Base-by-base conservation (phyloP, 2,329 filamentous ascomycete genomes). In the Chalaropsis thielavioides region DNA sequence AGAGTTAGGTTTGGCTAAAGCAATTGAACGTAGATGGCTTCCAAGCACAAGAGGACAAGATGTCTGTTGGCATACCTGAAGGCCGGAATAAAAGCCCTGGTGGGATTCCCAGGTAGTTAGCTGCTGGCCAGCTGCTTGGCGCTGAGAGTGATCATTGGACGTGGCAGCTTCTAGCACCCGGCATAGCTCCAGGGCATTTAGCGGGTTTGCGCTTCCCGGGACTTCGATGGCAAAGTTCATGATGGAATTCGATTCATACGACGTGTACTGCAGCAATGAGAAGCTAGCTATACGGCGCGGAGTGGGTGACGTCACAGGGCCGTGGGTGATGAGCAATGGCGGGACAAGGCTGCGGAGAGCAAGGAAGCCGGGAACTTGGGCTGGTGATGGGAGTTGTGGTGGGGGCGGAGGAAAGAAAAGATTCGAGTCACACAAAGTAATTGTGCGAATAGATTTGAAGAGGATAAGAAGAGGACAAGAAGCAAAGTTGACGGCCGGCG, bases 181-280 rank as follows among this genome's bases (percentile, higher is more conserved):
- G 71, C 83, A 84, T 31, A 92, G 80, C 72, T 85, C 82, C 66
- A 81, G 78, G 66, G 81, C 74, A 67, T 75, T 84, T 68, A 92
- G 77, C 64, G 88, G 88, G 69, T 81, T 90, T 56, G 90, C 87
- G 76, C 94, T 90, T 69, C 88, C 91, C 6, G 89, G 82, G 67
- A 90, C 85, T 77, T 95, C 90, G 72, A 95, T 84, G 67, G 82
- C 76, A 74, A 86, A 86, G 73, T 79, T 83, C 87, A 90, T 90
- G 71, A 67, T 73, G 54, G 38, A 56, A 2, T 60, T 27, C 13
- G 41, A 35, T 24, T 46, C 27, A 43, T 38, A 27, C 19, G 19
- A 49, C 11, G 3, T 31, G 31, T 31, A 22, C 46, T 24, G 46
- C n/a, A 22, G 22, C 19, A 24, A 24, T 24, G 13, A 22, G 8